These are phyloP conservation scores for Neobulgaria alba DNA, from an alignment of 2,329 filamentous ascomycete species.

Conservation along the genomic window DNA sequence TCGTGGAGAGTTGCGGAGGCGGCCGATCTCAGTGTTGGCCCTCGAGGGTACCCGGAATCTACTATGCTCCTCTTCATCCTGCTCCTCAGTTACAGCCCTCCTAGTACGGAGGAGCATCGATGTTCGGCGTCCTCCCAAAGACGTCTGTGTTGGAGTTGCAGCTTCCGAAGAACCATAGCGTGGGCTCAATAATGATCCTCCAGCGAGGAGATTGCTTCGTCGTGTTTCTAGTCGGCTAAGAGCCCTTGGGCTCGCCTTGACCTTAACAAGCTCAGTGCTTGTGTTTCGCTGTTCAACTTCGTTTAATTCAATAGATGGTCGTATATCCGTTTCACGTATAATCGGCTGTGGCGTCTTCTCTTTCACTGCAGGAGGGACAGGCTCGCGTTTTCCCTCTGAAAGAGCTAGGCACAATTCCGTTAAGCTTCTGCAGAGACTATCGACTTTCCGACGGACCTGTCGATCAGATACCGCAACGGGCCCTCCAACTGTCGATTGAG, in stretches of 20 bases:
- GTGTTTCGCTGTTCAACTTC: slow-evolving; percentile 14
- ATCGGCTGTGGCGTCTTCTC: neutral
- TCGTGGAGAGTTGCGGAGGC: slow-evolving; percentile 30
- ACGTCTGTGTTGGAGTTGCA: slow-evolving; percentile 36
- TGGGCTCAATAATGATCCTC: slow-evolving; percentile 25
- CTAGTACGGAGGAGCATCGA: slow-evolving; percentile 40
- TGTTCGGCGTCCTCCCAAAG: slow-evolving; percentile 45
- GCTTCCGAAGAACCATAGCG: slow-evolving; percentile 23
- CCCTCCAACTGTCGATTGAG: slow-evolving; percentile 34
- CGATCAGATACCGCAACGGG: slow-evolving; percentile 56
- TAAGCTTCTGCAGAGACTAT: slow-evolving; percentile 84
- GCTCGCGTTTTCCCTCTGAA: slow-evolving; percentile 45
- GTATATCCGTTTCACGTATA: slow-evolving; percentile 13
- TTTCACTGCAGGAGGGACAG: slow-evolving; percentile 3
- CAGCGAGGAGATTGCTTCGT: slow-evolving; percentile 27
- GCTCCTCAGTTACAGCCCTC: slow-evolving; percentile 26
- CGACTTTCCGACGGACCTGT: slow-evolving; percentile 80
- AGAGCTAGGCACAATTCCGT: slow-evolving; percentile 88
- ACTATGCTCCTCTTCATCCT: slow-evolving; percentile 33
- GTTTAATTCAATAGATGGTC: slow-evolving; percentile 14
- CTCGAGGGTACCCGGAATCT: slow-evolving; percentile 49
- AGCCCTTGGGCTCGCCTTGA: slow-evolving; percentile 26
- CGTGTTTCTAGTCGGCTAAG: slow-evolving; percentile 28
- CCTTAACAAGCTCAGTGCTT: slow-evolving; percentile 15
- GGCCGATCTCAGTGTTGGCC: slow-evolving; percentile 46